Conservation (phyloP, 257 asterid genomes). For the Jaltomata sinuosa region DNA sequence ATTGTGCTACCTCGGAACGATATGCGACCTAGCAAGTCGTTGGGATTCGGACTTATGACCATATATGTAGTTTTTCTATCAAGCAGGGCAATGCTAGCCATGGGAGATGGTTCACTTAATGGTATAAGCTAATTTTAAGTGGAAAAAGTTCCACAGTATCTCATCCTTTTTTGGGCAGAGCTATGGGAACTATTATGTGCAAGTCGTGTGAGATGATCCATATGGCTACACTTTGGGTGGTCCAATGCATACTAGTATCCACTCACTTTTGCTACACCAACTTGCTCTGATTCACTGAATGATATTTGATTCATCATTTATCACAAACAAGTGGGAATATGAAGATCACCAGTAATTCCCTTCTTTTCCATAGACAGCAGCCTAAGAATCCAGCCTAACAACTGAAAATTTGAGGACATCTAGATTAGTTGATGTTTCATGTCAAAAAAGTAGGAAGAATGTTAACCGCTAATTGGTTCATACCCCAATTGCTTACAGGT, state of each 20-base stretch:
- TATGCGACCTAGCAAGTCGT: slow-evolving; percentile 56
- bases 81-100: slow-evolving; percentile 36
- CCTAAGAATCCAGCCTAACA: background rate
- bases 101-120: slow-evolving; percentile 39
- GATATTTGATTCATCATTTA: background rate
- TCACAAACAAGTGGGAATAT: background rate
- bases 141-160: background rate
- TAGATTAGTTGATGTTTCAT: background rate
- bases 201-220: background rate
- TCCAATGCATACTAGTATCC: background rate
- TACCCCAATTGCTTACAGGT: background rate
- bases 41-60: slow-evolving; percentile 57
- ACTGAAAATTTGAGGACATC: background rate
- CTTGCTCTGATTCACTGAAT: background rate
- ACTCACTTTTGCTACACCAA: too few relatives aligned
- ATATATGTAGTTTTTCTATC: slow-evolving; percentile 52
- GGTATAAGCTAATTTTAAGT: slow-evolving; percentile 9
- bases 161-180: background rate
- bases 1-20: slow-evolving; percentile 43
- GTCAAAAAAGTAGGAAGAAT: background rate
- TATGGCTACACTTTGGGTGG: background rate
- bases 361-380: background rate
- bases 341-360: background rate
- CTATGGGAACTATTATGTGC: background rate
- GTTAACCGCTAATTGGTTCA: background rate